Percentiles rank a stretch among this genome's conserved stretches.
These are phyloP conservation scores for Sporothrix inflata DNA, from an alignment of 2,329 filamentous ascomycete species.

Conservation along the genomic window DNA sequence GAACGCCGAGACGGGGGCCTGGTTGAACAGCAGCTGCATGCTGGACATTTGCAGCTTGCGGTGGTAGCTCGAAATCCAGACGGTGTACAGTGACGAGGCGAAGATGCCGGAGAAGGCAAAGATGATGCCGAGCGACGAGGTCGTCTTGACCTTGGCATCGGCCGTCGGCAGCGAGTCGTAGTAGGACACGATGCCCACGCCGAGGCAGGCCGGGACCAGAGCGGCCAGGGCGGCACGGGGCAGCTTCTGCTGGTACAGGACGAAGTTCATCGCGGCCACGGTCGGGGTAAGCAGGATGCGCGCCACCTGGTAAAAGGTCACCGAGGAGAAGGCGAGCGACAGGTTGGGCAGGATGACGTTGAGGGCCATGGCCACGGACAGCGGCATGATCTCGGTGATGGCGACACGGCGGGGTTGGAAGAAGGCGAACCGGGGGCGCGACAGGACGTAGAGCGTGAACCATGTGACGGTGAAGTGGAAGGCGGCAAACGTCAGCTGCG, in stretches of 20 bases:
- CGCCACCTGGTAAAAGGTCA: conserved; percentile 72
- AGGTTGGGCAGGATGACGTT: conserved; percentile 72
- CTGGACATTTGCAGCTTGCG: conserved; percentile 67
- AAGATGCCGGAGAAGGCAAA: conserved; percentile 68
- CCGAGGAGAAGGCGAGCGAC: conserved; percentile 67
- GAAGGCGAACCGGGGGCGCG: conserved; percentile 59
- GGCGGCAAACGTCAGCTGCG: conserved; percentile 67
- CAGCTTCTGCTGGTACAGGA: conserved; percentile 61
- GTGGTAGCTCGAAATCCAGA: conserved; percentile 69
- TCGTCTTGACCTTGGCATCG: conserved; percentile 57
- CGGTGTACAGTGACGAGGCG: conserved; percentile 68
- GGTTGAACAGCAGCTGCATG: conserved; percentile 71
- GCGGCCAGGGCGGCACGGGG: conserved; percentile 58
- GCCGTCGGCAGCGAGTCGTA: conserved; percentile 62
- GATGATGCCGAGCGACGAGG: conserved; percentile 61
- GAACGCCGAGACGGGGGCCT: conserved; percentile 65
- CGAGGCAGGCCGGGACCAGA: conserved; percentile 63
- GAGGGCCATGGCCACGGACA: conserved; percentile 68
- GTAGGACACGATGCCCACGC: conserved; percentile 69
- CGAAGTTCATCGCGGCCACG: conserved; percentile 66
- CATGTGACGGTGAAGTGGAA: conserved; percentile 72
- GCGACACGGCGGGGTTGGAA: conserved; percentile 61
- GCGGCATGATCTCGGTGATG: conserved; percentile 61
- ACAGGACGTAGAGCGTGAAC: conserved; percentile 64
- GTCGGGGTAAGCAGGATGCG: conserved; percentile 68